A percentile compares a stretch with the other conserved stretches of the same genome.
Evolutionary conservation across 148 eudicot genomes (phyloP).

Genomic region (Pouteria glomerata): DNA sequence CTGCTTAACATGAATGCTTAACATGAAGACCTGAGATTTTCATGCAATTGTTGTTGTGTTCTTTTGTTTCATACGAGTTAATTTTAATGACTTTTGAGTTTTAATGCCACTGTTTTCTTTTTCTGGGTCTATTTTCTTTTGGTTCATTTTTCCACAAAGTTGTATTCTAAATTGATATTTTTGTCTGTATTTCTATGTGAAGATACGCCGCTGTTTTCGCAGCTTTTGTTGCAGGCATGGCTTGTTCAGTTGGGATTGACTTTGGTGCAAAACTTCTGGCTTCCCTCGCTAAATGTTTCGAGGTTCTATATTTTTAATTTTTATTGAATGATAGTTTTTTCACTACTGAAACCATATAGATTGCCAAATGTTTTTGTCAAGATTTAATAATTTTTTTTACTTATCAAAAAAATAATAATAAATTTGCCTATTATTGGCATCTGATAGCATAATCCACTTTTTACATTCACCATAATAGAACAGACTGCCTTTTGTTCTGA

Average conservation of each 20-base stretch:
- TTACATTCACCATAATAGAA: neutral
- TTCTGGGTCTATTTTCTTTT: neutral
- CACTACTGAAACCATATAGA: neutral
- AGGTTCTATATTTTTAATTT: conserved; percentile 37
- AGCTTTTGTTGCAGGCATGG: conserved; percentile 91
- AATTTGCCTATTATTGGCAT: neutral
- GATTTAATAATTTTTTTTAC: no score
- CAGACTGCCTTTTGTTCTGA: neutral
- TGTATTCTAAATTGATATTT: conserved; percentile 11
- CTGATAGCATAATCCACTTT: neutral
- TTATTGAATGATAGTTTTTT: neutral
- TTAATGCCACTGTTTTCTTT: no score
- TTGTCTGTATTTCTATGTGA: conserved; percentile 19
- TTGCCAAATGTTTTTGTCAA: neutral
- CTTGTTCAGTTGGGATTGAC: conserved; percentile 84
- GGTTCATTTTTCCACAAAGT: neutral
- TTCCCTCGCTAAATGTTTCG: conserved; percentile 74
- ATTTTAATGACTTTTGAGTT: no score
- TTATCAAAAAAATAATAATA: no score
- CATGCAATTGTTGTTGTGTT: neutral
- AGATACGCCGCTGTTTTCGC: conserved; percentile 94
- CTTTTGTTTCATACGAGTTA: neutral
- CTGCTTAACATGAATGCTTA: no score
- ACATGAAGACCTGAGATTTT: no score
- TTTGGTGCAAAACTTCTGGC: conserved; percentile 88